Evolutionary conservation across 2,329 filamentous ascomycete genomes (phyloP).

Genomic region (Nemania abortiva): DNA sequence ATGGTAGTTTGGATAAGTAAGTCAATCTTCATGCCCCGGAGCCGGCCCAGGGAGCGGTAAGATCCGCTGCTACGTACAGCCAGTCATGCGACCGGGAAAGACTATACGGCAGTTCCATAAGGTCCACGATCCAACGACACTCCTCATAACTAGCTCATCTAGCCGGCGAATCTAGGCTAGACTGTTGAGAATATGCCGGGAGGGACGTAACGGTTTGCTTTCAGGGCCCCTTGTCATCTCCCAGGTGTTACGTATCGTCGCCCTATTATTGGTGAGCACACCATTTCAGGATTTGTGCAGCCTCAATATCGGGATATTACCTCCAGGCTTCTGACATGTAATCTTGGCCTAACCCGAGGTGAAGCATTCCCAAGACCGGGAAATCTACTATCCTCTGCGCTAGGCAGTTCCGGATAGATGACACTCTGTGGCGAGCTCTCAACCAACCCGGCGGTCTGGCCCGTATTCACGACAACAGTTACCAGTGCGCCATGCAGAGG

Average conservation of each 20-base stretch:
- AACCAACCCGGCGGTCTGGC: constrained; percentile 3
- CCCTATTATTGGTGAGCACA: constrained; percentile 28
- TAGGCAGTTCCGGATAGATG: constrained; percentile 23
- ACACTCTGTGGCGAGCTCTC: constrained; percentile 19
- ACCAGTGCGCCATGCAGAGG: constrained; percentile 3
- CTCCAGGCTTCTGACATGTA: constrained; percentile 24
- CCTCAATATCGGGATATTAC: constrained; percentile 33
- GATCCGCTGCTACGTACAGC: constrained; percentile 7
- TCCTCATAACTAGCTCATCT: constrained; percentile 1
- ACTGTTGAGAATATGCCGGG: constrained; percentile 26
- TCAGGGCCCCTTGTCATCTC: constrained; percentile 15
- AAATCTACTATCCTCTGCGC: constrained; percentile 16
- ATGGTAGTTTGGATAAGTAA: constrained; percentile 12
- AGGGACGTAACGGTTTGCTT: constrained; percentile 21
- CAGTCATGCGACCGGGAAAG: neutral
- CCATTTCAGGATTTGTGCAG: constrained; percentile 21
- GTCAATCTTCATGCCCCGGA: constrained; percentile 6
- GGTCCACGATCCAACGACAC: neutral
- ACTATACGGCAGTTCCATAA: constrained; percentile 16
- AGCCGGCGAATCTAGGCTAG: constrained; percentile 11
- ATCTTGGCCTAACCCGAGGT: constrained; percentile 21
- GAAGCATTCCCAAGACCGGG: constrained; percentile 36
- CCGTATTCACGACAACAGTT: constrained; percentile 5
- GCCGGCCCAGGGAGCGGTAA: neutral
- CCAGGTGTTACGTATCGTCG: constrained; percentile 13